A percentile compares a stretch with the other conserved stretches of the same genome.
Evolutionary conservation across 768 basidiomycete species (phyloP).

Genomic region (Fistulinella prunicolor): DNA sequence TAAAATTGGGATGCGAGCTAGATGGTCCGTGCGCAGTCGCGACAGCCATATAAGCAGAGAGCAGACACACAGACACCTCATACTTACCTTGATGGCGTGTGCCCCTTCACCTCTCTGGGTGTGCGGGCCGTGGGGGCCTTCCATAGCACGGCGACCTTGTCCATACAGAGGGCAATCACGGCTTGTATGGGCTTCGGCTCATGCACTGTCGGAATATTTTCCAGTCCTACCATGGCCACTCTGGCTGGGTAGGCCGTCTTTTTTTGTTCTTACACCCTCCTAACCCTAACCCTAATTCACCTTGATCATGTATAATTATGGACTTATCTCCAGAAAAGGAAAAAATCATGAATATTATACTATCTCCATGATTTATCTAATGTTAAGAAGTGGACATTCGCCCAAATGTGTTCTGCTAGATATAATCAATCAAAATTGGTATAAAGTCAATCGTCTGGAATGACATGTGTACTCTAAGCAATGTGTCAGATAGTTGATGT

Average conservation of each 20-base stretch:
- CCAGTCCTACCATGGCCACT: conserved; percentile 65
- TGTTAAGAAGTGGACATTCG: too few species aligned
- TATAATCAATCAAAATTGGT: too few species aligned
- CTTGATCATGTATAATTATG: too few species aligned
- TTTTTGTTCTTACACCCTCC: conserved; percentile 24
- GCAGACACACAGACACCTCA: conserved; percentile 22
- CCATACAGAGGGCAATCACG: conserved; percentile 53
- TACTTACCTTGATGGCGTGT: conserved; percentile 29
- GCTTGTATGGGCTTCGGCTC: conserved; percentile 67
- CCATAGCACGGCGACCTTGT: conserved; percentile 75
- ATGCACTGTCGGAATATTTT: conserved; percentile 77
- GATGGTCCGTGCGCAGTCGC: conserved; percentile 29
- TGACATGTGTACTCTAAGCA: conserved; percentile 17
- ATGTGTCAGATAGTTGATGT: background rate
- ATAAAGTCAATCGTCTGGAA: conserved; percentile 20
- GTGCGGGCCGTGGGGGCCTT: conserved; percentile 51
- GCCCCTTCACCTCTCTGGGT: conserved; percentile 27
- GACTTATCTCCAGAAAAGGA: too few species aligned
- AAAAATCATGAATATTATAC: too few species aligned
- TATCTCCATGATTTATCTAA: too few species aligned
- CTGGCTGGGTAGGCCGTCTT: conserved; percentile 54
- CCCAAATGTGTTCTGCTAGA: too few species aligned
- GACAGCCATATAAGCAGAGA: conserved; percentile 28
- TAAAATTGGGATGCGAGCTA: too few species aligned
- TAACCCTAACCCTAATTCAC: conserved; percentile 36